Percentiles rank a stretch among this genome's conserved stretches.
These are phyloP conservation scores for Penicillium coprophilum DNA, from an alignment of 495 filamentous ascomycete genomes.

Conservation along the genomic window DNA sequence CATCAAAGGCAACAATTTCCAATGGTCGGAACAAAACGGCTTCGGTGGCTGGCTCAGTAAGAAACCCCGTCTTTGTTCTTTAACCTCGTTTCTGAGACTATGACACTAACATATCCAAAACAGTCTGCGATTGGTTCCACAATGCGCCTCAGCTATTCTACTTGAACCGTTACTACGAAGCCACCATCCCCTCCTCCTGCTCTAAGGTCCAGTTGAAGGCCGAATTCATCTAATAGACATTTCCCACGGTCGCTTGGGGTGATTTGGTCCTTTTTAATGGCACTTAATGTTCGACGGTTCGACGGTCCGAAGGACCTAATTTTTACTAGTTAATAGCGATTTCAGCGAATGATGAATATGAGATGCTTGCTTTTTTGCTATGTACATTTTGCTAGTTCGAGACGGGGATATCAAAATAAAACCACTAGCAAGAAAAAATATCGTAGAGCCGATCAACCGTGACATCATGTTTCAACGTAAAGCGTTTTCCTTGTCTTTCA, in stretches of 20 bases:
- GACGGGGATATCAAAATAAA: constrained; percentile 12
- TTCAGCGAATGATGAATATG: constrained; percentile 9
- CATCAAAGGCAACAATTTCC: constrained; percentile 36
- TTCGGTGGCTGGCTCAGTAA: constrained; percentile 57
- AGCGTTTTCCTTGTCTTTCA: background rate
- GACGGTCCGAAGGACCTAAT: background rate
- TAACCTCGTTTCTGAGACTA: background rate
- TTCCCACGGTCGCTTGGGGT: constrained; percentile 1
- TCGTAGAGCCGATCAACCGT: constrained; percentile 1
- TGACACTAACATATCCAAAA: background rate
- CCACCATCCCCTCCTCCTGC: constrained; percentile 44
- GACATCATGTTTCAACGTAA: constrained; percentile 10
- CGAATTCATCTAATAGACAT: constrained; percentile 22
- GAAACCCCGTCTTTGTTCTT: constrained; percentile 17
- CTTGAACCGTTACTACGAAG: constrained; percentile 30
- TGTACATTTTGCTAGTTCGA: constrained; percentile 2
- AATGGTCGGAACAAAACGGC: constrained; percentile 36
- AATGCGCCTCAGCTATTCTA: constrained; percentile 56
- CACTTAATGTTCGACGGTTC: background rate
- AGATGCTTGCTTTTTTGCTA: constrained; percentile 6
- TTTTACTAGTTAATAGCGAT: constrained; percentile 7
- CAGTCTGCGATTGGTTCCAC: constrained; percentile 58
- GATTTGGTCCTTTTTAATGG: background rate
- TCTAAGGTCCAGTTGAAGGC: constrained; percentile 41
- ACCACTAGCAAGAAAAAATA: constrained; percentile 2